Percentiles rank a stretch among this genome's conserved stretches.
Evolutionary conservation across 345 rosid genomes (phyloP).

Genomic region (Citrus australasica): DNA sequence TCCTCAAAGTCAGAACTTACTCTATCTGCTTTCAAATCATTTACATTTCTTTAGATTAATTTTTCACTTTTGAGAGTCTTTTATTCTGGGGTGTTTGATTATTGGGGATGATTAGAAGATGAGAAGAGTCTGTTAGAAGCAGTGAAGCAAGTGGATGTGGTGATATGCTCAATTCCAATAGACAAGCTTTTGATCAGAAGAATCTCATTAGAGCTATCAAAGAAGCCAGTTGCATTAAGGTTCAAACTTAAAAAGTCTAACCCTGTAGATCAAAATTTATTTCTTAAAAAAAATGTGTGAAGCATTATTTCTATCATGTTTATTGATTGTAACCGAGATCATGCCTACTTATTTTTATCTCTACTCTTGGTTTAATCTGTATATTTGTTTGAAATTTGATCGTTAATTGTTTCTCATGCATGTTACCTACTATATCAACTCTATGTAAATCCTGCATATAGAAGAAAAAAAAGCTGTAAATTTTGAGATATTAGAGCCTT

Average conservation of each 20-base stretch:
- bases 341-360: background rate
- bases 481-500: too few species aligned
- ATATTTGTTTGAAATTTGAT: background rate
- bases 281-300: background rate
- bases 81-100: background rate
- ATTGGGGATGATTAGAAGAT: conserved; percentile 37
- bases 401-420: background rate
- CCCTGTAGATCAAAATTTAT: background rate
- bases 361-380: background rate
- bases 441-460: too few species aligned
- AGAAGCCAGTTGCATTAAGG: conserved; percentile 30
- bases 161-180: too few species aligned
- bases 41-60: background rate
- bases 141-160: too few species aligned
- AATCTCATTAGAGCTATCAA: conserved; percentile 54
- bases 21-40: background rate
- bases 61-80: background rate
- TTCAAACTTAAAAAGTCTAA: background rate
- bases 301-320: background rate
- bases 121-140: too few species aligned
- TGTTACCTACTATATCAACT: too few species aligned
- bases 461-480: too few species aligned
- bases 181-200: conserved; percentile 23
- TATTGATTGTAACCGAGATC: background rate
- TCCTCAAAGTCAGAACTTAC: conserved; percentile 43